A percentile compares a stretch with the other conserved stretches of the same genome.
phyloP scores from a whole-genome alignment of 495 filamentous ascomycete species.

The Xylaria grammica region DNA sequence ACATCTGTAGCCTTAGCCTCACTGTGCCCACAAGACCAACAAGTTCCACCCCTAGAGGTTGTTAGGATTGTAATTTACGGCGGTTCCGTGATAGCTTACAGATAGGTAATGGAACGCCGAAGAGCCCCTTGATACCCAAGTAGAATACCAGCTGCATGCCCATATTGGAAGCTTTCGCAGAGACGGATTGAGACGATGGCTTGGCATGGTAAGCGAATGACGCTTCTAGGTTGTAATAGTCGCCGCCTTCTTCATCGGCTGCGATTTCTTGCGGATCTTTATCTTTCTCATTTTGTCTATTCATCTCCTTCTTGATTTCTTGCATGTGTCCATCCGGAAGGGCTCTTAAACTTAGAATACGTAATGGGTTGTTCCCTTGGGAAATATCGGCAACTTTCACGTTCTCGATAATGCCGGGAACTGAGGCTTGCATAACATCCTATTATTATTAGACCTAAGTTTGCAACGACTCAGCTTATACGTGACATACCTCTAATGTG shows the following conservation, averaged over 20 bases:
- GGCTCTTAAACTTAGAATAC: slow-evolving; percentile 87
- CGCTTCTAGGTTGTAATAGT: slow-evolving; percentile 94
- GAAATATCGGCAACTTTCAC: slow-evolving; percentile 96
- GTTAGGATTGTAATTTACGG: not conserved
- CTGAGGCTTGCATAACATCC: slow-evolving; percentile 95
- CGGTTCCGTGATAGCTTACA: slow-evolving; percentile 46
- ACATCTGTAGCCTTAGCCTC: slow-evolving; percentile 79
- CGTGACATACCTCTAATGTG: slow-evolving; percentile 46
- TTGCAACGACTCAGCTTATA: slow-evolving; percentile 37
- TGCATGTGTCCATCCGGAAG: slow-evolving; percentile 81
- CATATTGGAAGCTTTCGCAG: slow-evolving; percentile 89
- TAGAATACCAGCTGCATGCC: slow-evolving; percentile 95
- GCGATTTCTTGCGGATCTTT: slow-evolving; percentile 88
- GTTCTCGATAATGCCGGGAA: slow-evolving; percentile 88
- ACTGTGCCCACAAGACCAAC: slow-evolving; percentile 86
- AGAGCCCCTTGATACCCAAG: slow-evolving; percentile 80
- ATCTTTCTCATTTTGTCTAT: slow-evolving; percentile 74
- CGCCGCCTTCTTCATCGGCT: slow-evolving; percentile 88
- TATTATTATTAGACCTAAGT: slow-evolving; percentile 60
- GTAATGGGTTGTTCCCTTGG: slow-evolving; percentile 86
- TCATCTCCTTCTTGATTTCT: slow-evolving; percentile 79
- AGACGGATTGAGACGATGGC: slow-evolving; percentile 68
- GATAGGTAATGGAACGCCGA: slow-evolving; percentile 87
- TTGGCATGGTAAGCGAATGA: slow-evolving; percentile 91
- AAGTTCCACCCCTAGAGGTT: slow-evolving; percentile 68